Evolutionary conservation across 495 filamentous ascomycete species (phyloP).

Genomic region (Aspergillus sparsus): DNA sequence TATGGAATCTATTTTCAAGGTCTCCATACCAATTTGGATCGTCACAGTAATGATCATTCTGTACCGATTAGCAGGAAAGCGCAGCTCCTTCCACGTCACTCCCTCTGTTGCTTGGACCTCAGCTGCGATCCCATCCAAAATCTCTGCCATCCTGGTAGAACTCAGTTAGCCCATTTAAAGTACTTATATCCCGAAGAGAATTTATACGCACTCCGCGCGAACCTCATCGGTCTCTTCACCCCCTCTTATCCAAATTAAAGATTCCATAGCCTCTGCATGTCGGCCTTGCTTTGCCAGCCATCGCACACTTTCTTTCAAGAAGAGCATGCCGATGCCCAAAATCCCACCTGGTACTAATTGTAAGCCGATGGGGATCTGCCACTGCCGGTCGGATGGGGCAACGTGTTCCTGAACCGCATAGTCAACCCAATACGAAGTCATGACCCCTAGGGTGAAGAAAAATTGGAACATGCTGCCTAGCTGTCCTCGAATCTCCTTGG

Average conservation of each 20-base stretch:
- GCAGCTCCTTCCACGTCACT: constrained; percentile 44
- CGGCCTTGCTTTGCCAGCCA: constrained; percentile 54
- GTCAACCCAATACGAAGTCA: constrained; percentile 55
- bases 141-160: constrained; percentile 41
- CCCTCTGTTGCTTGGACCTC: constrained; percentile 48
- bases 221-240: constrained; percentile 33
- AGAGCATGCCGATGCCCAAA: constrained; percentile 47
- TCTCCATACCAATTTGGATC: constrained; percentile 33
- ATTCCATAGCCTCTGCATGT: constrained; percentile 50
- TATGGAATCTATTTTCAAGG: constrained; percentile 17
- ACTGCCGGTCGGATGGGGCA: constrained; percentile 42
- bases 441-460: constrained; percentile 51
- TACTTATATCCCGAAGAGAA: background rate
- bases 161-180: background rate
- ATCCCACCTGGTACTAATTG: constrained; percentile 51
- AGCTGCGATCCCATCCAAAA: constrained; percentile 43
- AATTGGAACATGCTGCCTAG: constrained; percentile 49
- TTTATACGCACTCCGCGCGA: constrained; percentile 3
- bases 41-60: constrained; percentile 41
- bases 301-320: constrained; percentile 50
- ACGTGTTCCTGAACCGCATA: constrained; percentile 46
- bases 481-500: constrained; percentile 55
- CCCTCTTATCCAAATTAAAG: constrained; percentile 51
- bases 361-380: constrained; percentile 56
- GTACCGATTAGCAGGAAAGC: constrained; percentile 46